Percentiles rank a stretch among this genome's conserved stretches.
Conservation (phyloP, 768 basidiomycete genomes). For the Podaxis carcinomalis region DNA sequence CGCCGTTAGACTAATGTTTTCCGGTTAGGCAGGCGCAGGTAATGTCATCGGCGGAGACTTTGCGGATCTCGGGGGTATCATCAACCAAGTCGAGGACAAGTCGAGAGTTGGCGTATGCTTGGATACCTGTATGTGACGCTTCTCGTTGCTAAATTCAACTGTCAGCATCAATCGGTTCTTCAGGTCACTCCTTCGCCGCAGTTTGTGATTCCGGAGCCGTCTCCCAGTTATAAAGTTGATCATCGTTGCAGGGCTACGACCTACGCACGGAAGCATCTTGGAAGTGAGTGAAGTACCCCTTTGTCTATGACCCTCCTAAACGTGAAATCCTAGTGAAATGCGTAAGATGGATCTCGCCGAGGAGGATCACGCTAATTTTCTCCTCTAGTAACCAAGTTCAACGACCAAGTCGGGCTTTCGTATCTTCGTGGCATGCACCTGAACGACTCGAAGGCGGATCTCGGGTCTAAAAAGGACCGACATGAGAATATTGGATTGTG, state of each 20-base stretch:
- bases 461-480: slow-evolving; percentile 66
- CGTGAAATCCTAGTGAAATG: neutral
- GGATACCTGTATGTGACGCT: slow-evolving; percentile 63
- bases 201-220: slow-evolving; percentile 30
- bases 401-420: slow-evolving; percentile 59
- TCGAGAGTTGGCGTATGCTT: slow-evolving; percentile 75
- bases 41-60: slow-evolving; percentile 77
- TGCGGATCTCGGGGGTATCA: slow-evolving; percentile 63
- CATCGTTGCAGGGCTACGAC: slow-evolving; percentile 62
- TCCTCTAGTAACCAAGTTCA: slow-evolving; percentile 55
- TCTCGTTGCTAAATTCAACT: neutral
- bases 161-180: neutral
- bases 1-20: neutral
- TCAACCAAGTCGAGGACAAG: slow-evolving; percentile 68
- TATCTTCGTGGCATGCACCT: slow-evolving; percentile 84
- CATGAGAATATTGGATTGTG: slow-evolving; percentile 86
- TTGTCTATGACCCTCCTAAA: neutral
- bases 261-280: slow-evolving; percentile 69
- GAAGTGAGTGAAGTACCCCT: slow-evolving; percentile 43
- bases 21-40: slow-evolving; percentile 64
- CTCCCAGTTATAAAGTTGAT: neutral
- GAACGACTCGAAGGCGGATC: slow-evolving; percentile 73
- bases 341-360: neutral
- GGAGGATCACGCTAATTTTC: neutral
- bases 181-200: slow-evolving; percentile 78